These are phyloP conservation scores for Sistotremastrum suecicum DNA, from an alignment of 768 basidiomycete genomes.

Conservation along the genomic window DNA sequence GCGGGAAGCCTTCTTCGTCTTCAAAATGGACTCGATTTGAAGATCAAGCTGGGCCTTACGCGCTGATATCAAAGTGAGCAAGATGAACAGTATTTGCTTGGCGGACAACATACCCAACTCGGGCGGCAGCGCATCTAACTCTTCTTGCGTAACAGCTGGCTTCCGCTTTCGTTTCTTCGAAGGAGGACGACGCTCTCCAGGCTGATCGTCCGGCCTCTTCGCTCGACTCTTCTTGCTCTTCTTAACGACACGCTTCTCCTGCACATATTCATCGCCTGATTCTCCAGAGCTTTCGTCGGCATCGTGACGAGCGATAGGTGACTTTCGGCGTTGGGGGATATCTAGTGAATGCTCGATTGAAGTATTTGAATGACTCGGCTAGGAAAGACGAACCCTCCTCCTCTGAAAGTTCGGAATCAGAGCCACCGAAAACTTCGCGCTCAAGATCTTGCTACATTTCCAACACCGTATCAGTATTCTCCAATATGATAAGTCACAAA, in stretches of 20 bases:
- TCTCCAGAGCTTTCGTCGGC: slow-evolving; percentile 26
- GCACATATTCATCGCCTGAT: slow-evolving; percentile 41
- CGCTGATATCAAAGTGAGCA: slow-evolving; percentile 27
- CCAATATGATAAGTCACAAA: no score
- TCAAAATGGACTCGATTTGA: slow-evolving; percentile 77
- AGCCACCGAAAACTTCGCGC: slow-evolving; percentile 70
- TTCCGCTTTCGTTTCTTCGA: slow-evolving; percentile 45
- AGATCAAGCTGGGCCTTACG: slow-evolving; percentile 67
- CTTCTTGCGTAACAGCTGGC: slow-evolving; percentile 33
- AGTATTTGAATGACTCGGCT: slow-evolving; percentile 7
- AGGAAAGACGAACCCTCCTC: slow-evolving; percentile 35
- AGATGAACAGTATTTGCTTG: background rate
- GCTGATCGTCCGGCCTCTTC: slow-evolving; percentile 13
- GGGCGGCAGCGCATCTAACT: slow-evolving; percentile 54
- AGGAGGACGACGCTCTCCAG: slow-evolving; percentile 14
- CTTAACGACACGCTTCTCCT: slow-evolving; percentile 13
- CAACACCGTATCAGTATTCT: no score
- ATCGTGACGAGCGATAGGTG: slow-evolving; percentile 17
- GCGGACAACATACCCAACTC: slow-evolving; percentile 47
- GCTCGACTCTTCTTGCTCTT: slow-evolving; percentile 16
- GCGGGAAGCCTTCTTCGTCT: slow-evolving; percentile 55
- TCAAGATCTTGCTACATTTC: slow-evolving; percentile 27
- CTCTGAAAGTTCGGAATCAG: slow-evolving; percentile 69
- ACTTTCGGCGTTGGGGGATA: slow-evolving; percentile 26
- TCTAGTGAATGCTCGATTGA: slow-evolving; percentile 17